These are phyloP conservation scores for Viola odorata DNA, from an alignment of 345 rosid species.

Conservation along the genomic window DNA sequence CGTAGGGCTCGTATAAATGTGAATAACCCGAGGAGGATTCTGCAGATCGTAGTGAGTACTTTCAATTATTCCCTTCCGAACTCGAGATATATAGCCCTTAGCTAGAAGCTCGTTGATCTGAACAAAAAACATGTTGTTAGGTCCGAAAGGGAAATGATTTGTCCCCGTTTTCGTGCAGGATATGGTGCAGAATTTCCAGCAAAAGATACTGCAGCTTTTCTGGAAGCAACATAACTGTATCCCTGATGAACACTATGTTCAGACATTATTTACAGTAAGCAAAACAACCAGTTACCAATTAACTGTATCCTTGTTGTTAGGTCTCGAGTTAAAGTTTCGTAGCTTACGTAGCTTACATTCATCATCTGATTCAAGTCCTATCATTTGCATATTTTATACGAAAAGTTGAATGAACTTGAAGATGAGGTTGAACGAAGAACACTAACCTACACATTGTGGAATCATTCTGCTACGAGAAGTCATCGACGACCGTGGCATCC, in stretches of 20 bases:
- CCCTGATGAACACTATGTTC: constrained; percentile 28
- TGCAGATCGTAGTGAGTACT: background rate
- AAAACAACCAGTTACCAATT: background rate
- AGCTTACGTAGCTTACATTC: background rate
- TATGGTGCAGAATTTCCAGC: background rate
- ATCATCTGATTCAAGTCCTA: background rate
- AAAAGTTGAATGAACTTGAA: constrained; percentile 16
- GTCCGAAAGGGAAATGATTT: too few relatives aligned
- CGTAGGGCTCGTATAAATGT: background rate
- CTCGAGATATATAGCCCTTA: too few relatives aligned
- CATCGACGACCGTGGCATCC: constrained; percentile 18
- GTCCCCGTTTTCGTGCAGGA: background rate
- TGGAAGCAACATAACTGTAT: constrained; percentile 14
- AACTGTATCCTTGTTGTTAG: background rate
- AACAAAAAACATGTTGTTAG: too few relatives aligned
- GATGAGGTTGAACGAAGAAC: constrained; percentile 17
- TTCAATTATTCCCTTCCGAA: too few relatives aligned
- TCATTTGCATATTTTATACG: background rate
- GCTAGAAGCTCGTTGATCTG: too few relatives aligned
- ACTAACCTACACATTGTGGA: constrained; percentile 19
- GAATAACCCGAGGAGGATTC: background rate
- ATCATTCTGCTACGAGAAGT: background rate
- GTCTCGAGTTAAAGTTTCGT: background rate
- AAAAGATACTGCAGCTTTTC: background rate
- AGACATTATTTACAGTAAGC: constrained; percentile 23